Conservation (phyloP, 2,329 filamentous ascomycete genomes). For the Fragosphaeria purpurea region DNA sequence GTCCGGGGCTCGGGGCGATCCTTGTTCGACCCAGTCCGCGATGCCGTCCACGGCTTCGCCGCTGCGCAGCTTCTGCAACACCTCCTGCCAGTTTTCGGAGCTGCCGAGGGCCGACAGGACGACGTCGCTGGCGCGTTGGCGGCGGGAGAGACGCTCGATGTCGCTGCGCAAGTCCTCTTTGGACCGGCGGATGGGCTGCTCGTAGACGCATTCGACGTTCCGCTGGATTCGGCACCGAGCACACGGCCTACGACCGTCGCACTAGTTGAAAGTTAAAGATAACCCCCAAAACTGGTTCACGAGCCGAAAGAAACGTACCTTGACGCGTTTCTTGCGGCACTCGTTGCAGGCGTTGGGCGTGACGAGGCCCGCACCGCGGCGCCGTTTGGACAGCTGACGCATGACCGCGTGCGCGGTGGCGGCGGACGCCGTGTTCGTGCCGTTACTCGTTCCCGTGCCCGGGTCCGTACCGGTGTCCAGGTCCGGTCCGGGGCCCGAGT, state of each 20-base stretch:
- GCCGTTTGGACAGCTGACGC: constrained; percentile 29
- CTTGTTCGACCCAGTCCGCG: constrained; percentile 40
- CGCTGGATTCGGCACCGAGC: constrained; percentile 45
- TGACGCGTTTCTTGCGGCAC: constrained; percentile 52
- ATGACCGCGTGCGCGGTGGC: background rate
- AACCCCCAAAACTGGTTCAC: background rate
- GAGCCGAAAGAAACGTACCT: constrained; percentile 28
- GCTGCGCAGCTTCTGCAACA: constrained; percentile 40
- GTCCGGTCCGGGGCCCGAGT: too few relatives aligned
- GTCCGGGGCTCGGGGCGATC: constrained; percentile 20
- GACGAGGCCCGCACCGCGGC: constrained; percentile 44
- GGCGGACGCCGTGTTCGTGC: background rate
- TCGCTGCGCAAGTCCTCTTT: constrained; percentile 52
- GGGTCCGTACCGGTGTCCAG: too few relatives aligned
- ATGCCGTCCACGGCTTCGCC: constrained; percentile 47
- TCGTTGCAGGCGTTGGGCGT: constrained; percentile 53
- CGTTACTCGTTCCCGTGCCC: background rate
- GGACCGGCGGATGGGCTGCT: constrained; percentile 52
- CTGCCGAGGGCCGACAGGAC: constrained; percentile 45
- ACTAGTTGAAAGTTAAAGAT: constrained; percentile 26
- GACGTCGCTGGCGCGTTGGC: constrained; percentile 44
- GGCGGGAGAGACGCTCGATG: constrained; percentile 45
- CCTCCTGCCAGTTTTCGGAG: constrained; percentile 42
- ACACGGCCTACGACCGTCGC: constrained; percentile 48
- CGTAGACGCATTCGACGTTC: constrained; percentile 49